Percentiles rank a stretch among this genome's conserved stretches.
Evolutionary conservation across 2,329 filamentous ascomycete genomes (phyloP).

Genomic region (Fusarium falciforme): DNA sequence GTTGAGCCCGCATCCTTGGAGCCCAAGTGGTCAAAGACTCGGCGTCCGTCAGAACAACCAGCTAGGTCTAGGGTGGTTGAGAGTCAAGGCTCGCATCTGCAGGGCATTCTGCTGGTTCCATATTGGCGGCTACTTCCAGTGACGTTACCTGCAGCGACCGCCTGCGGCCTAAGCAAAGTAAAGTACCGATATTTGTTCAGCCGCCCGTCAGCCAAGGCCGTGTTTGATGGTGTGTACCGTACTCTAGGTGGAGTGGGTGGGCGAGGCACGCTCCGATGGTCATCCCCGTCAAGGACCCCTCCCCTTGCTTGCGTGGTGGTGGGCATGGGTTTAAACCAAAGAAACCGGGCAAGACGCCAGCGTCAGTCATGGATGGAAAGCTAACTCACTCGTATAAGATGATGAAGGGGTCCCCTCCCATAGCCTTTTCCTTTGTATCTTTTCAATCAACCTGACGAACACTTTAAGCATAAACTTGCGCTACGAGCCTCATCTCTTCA

Average conservation of each 20-base stretch:
- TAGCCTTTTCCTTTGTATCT: constrained; percentile 5
- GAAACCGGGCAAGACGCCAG: constrained; percentile 44
- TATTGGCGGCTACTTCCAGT: background rate
- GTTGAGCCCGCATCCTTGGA: background rate
- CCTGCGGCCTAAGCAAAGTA: background rate
- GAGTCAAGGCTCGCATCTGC: background rate
- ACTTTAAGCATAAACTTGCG: background rate
- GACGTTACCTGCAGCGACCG: background rate
- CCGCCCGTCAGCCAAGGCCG: constrained; percentile 1
- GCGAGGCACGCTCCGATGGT: constrained; percentile 30
- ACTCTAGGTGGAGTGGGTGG: constrained; percentile 30
- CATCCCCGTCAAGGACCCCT: constrained; percentile 36
- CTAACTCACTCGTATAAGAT: constrained; percentile 39
- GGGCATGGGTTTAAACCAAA: constrained; percentile 36
- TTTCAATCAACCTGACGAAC: background rate
- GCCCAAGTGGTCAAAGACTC: constrained; percentile 5
- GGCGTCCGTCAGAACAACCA: background rate
- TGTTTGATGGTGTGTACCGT: constrained; percentile 22
- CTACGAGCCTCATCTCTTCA: background rate
- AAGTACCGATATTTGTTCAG: background rate
- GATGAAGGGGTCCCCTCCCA: constrained; percentile 31
- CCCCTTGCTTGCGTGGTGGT: constrained; percentile 35
- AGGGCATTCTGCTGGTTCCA: background rate
- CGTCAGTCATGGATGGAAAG: constrained; percentile 14
- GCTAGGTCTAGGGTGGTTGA: background rate